Conservation (phyloP, 768 basidiomycete genomes). For the Zangia roseola region DNA sequence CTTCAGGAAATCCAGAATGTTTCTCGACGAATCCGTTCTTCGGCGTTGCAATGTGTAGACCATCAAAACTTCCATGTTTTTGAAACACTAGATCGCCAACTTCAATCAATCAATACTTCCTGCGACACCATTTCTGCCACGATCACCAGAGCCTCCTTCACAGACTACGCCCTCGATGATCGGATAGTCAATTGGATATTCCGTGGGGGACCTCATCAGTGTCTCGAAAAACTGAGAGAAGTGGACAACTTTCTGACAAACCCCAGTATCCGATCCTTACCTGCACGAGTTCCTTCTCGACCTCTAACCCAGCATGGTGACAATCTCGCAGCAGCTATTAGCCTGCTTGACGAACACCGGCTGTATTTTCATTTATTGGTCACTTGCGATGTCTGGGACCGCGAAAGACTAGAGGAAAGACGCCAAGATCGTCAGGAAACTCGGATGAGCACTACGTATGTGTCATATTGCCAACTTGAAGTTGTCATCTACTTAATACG, state of each 20-base stretch:
- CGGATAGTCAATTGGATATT: background rate
- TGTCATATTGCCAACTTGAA: no score
- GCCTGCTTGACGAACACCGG: no score
- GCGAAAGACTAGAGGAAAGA: no score
- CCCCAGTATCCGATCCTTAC: no score
- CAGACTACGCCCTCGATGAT: background rate
- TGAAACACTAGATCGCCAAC: background rate
- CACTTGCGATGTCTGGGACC: no score
- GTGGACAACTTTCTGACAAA: background rate
- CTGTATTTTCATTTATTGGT: no score
- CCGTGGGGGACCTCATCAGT: background rate
- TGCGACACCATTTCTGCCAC: background rate
- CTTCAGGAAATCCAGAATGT: background rate
- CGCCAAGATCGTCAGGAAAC: no score
- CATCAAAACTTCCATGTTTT: background rate
- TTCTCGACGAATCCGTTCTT: background rate
- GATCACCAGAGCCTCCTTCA: background rate
- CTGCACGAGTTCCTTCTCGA: no score
- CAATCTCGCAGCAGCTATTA: no score
- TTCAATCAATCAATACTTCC: background rate
- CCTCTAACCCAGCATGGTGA: no score
- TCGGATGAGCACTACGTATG: no score
- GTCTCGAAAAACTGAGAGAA: background rate
- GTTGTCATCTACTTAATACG: no score
- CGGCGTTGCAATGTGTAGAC: background rate